Evolutionary conservation across 2,329 filamentous ascomycete genomes (phyloP).

Genomic region (Bipolaris gigantea): DNA sequence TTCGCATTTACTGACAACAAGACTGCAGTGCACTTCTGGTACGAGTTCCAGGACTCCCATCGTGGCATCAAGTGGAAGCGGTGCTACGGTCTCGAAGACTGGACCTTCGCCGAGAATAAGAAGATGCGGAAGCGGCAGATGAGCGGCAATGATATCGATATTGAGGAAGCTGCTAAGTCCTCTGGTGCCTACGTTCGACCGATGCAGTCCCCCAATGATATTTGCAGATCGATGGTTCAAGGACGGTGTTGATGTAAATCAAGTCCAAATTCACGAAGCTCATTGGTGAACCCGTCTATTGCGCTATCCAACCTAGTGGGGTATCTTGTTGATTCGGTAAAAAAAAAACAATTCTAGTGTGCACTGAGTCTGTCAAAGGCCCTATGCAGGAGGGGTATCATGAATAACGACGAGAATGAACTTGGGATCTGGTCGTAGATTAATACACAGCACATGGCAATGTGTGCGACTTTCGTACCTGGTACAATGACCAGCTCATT

Average conservation of each 20-base stretch:
- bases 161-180: conserved; percentile 52
- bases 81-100: conserved; percentile 83
- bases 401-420: conserved; percentile 80
- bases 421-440: conserved; percentile 59
- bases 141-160: conserved; percentile 72
- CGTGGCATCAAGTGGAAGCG: conserved; percentile 67
- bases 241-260: conserved; percentile 69
- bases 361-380: conserved; percentile 7
- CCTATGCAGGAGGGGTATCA: conserved; percentile 71
- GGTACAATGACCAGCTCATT: conserved; percentile 83
- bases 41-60: conserved; percentile 70
- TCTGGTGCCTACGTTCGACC: background rate
- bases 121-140: conserved; percentile 75
- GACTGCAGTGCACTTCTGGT: conserved; percentile 91
- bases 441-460: conserved; percentile 11
- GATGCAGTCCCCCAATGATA: conserved; percentile 9
- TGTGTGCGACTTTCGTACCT: conserved; percentile 39
- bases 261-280: conserved; percentile 65
- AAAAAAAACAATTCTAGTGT: background rate
- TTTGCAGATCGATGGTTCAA: conserved; percentile 66
- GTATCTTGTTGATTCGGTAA: conserved; percentile 28
- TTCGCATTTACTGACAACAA: conserved; percentile 75
- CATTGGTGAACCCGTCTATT: conserved; percentile 58
- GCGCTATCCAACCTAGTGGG: conserved; percentile 9
- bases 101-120: conserved; percentile 72